Conservation (phyloP, 1,284 basidiomycete genomes). For the Moesziomyces globuligerus region DNA sequence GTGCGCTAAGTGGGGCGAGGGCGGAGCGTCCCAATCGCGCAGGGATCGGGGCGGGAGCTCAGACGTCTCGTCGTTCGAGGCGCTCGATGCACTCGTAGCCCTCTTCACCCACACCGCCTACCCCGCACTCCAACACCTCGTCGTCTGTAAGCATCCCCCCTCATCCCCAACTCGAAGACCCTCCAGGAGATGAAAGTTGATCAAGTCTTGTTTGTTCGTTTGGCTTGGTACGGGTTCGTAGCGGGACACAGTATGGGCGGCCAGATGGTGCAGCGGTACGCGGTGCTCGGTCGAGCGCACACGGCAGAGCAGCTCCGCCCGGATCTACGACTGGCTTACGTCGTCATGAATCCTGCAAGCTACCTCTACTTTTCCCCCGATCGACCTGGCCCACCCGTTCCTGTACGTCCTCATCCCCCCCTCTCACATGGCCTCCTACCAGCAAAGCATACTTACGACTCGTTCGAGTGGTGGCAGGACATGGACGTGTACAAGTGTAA, state of each 20-base stretch:
- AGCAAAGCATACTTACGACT: not conserved
- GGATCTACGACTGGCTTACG: slow-evolving; percentile 13
- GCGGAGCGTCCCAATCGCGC: slow-evolving; percentile 2
- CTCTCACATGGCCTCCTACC: not conserved
- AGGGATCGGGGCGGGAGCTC: not conserved
- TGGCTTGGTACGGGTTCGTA: too few relatives aligned
- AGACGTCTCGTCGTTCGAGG: slow-evolving; percentile 41
- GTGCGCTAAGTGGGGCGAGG: slow-evolving; percentile 45
- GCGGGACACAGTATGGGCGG: slow-evolving; percentile 49
- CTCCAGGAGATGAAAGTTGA: too few relatives aligned
- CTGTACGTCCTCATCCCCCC: slow-evolving; percentile 3
- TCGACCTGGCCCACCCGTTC: slow-evolving; percentile 10
- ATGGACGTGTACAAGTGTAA: slow-evolving; percentile 53
- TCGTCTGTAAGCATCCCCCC: slow-evolving; percentile 29
- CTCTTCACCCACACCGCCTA: slow-evolving; percentile 14
- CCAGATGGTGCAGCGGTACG: slow-evolving; percentile 43
- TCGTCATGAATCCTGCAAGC: slow-evolving; percentile 41
- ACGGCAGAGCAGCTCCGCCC: not conserved
- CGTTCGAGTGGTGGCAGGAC: slow-evolving; percentile 1
- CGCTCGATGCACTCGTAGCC: slow-evolving; percentile 26
- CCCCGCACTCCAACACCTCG: slow-evolving; percentile 12
- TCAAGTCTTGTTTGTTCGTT: too few relatives aligned
- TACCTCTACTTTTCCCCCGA: slow-evolving; percentile 33
- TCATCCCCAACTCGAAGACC: not conserved
- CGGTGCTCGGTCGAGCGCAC: slow-evolving; percentile 19